Percentiles rank a stretch among this genome's conserved stretches.
Evolutionary conservation across 78 protist species (phyloP).

Genomic region (Guillardia theta): DNA sequence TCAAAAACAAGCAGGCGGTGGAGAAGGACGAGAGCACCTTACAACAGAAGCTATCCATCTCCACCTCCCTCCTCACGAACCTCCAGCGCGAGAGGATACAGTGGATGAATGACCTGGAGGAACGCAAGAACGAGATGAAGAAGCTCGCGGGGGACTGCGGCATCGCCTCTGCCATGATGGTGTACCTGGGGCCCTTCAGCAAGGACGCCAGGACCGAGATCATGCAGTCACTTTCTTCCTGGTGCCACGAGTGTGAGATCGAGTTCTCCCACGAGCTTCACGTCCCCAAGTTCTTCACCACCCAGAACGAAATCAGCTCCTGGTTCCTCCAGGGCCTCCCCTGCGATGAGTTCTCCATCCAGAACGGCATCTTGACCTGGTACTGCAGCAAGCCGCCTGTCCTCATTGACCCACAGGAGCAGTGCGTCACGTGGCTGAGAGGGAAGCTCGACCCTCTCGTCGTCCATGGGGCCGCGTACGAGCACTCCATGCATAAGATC

Average conservation of each 20-base stretch:
- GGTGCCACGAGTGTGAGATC: not conserved
- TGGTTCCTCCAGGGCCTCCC: conserved; percentile 89
- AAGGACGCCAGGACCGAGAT: not conserved
- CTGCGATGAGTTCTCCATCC: conserved; percentile 80
- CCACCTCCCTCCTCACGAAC: not conserved
- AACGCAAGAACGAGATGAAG: not conserved
- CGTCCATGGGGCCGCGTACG: conserved; percentile 44
- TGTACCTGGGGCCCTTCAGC: conserved; percentile 66
- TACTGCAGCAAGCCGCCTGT: conserved; percentile 71
- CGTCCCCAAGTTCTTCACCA: conserved; percentile 63
- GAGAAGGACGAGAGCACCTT: not conserved
- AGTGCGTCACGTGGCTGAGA: conserved; percentile 78
- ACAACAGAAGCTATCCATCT: not conserved
- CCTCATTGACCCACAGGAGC: conserved; percentile 90
- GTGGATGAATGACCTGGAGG: not conserved
- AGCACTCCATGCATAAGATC: no score
- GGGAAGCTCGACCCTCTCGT: conserved; percentile 43
- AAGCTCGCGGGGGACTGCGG: conserved; percentile 83
- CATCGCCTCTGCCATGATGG: conserved; percentile 75
- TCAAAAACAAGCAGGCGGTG: not conserved
- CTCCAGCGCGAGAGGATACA: not conserved
- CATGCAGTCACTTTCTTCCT: conserved; percentile 17
- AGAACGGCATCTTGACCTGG: conserved; percentile 85
- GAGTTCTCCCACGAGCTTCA: conserved; percentile 45
- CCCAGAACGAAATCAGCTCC: conserved; percentile 49